Base-by-base conservation (phyloP, 805 yeast genomes). In the Pichia kluyveri region DNA sequence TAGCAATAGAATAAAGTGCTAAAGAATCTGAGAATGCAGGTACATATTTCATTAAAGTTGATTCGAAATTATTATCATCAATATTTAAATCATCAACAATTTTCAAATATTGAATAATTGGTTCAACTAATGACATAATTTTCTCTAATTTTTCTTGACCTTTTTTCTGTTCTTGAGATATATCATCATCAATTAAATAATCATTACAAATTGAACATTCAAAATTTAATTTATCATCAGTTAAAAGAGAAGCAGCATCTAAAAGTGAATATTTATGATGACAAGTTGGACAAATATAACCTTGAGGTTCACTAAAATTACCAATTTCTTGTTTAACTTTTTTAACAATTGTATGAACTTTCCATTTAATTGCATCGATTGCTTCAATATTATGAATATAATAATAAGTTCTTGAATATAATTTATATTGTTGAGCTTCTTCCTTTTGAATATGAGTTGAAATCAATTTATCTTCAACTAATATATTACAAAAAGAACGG, bases 351-450 rank as follows among this genome's bases (percentile, higher is more conserved):
- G 86, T 79, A 63, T 91, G 96, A 50, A 91, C 86, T 60, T 90
- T 89, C 98, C 98, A 93, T 66, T 93, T 93, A 61, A 93, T 80
- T 4, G 96, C 80, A 67, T 93, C 99, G 39, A 93, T 86, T 0
- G 98, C 95, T 63, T 89, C 96, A 3, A 96, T 87, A 61, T 78
- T 80, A 60, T 88, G 96, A 47, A 91, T 82, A 43, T 54, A 64
- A 64, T 78, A 93, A 67, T 83, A 93, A 58, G 88, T 88, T 3
- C 91, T 84, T 57, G 90, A 76, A 42, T 82, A 80, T 48, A 83
- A 77, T 52, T 96, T 73, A 52, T 64, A 77, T 48, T 79, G 85
- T 26, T 76, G 74, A 5, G 77, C 80, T 50, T 77, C 84, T 60
- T 79, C 88, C 64, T 84, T 79, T 60, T 85, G 93, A 31, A 75